Evolutionary conservation across 768 basidiomycete genomes (phyloP), one percentile per base, ranked within the genome.

Genomic region (Boletus rufocinnamomeus): DNA sequence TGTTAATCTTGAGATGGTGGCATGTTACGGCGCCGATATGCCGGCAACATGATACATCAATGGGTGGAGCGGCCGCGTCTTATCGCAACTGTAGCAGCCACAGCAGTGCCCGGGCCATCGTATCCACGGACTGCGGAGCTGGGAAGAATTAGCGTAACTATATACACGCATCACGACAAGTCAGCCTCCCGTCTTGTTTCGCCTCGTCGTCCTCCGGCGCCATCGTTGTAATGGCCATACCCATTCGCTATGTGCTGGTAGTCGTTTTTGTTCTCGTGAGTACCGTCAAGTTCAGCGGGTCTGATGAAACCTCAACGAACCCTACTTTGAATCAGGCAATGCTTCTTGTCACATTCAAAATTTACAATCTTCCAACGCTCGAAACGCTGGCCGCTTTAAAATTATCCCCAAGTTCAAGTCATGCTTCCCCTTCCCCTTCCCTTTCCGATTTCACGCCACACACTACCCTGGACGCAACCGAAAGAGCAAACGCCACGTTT

Each of bases 401-500:
- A 6, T 27, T 34, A 44, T 25, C 58, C 23, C 2, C 59, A 17
- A 23, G 14, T 27, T 34, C 52, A 19, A 57, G 13, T 34, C 8
- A 47, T 34, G 45, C 23, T 21, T n/a, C 47, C 13, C 19, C 23
- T 21, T n/a, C 47, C 13, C 19, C 16, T 37, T 28, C 17, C 1
- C 45, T 28, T 41, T 8, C 32, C 7, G 16, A 54, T n/a, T 8
- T 34, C 28, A 41, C 40, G n/a, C 46, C 49, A 28, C 40, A 8
- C 17, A 4, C 14, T 14, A 44, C 35, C 52, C 11, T 32, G 44
- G 21, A 54, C n/a, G 28, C 40, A 21, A 19, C 43, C 21, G 46
- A 54, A 32, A 71, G 66, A 41, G 83, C 82, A 2, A 87, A 88
- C 48, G 86, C 87, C 6, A 81, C 82, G 0, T 80, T 88, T 60